Percentiles rank a stretch among this genome's conserved stretches.
Conservation (phyloP, 2,329 filamentous ascomycete species). For the Chaetomiaceae sp. region DNA sequence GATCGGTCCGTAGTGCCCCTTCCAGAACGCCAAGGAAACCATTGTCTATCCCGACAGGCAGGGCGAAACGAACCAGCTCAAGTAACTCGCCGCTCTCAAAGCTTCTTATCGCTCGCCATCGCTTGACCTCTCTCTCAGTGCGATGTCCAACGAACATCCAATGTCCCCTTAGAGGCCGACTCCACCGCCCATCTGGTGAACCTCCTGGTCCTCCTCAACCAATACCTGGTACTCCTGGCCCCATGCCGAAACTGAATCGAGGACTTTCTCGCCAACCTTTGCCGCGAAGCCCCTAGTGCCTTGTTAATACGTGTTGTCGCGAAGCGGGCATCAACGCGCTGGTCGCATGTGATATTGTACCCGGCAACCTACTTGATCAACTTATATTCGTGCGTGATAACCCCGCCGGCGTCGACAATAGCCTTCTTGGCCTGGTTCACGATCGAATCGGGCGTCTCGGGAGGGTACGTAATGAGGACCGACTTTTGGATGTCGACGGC, state of each 20-base stretch:
- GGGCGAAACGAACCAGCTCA: not conserved
- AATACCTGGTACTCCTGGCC: conserved; percentile 56
- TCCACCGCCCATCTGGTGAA: conserved; percentile 33
- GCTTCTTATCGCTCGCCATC: not conserved
- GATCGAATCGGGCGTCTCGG: conserved; percentile 62
- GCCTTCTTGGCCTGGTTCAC: conserved; percentile 67
- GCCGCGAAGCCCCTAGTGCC: conserved; percentile 68
- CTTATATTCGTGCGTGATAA: conserved; percentile 73
- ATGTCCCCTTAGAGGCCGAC: conserved; percentile 1
- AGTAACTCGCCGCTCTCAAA: not conserved
- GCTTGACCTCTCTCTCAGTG: not conserved
- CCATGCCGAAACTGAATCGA: conserved; percentile 63
- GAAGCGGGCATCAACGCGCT: not conserved
- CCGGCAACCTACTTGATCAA: conserved; percentile 56
- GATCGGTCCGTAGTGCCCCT: too few species aligned
- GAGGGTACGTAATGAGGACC: conserved; percentile 74
- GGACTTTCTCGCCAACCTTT: conserved; percentile 62
- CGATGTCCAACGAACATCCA: not conserved
- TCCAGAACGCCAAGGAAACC: conserved; percentile 3
- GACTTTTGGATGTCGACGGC: conserved; percentile 65
- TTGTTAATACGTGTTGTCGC: conserved; percentile 26
- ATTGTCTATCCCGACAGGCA: not conserved
- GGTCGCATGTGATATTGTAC: not conserved
- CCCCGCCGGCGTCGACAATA: conserved; percentile 65
- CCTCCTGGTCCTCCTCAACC: conserved; percentile 73